Conservation (phyloP, 2,329 filamentous ascomycete genomes). For the Dothideomycetes sp. region DNA sequence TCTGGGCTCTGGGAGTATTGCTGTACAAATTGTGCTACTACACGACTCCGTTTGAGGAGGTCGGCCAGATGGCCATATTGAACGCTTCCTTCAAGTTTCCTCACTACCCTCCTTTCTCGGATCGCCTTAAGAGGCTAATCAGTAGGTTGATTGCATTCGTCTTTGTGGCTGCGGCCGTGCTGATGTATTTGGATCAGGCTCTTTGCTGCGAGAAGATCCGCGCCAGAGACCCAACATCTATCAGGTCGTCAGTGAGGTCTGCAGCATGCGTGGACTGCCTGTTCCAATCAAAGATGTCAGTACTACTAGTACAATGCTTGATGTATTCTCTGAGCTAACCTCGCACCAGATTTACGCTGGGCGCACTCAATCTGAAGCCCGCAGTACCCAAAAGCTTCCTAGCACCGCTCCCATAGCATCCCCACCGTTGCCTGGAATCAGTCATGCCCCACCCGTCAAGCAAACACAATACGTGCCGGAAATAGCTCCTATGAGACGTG, state of each 20-base stretch:
- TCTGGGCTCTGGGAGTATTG: constrained; percentile 91
- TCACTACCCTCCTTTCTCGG: constrained; percentile 78
- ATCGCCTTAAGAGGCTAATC: constrained; percentile 80
- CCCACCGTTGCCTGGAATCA: constrained; percentile 29
- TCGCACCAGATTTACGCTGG: constrained; percentile 38
- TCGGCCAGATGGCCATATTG: constrained; percentile 92
- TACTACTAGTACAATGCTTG: constrained; percentile 14
- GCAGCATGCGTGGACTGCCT: constrained; percentile 77
- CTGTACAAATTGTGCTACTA: constrained; percentile 99
- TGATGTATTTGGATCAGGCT: constrained; percentile 44
- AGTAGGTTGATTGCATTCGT: constrained; percentile 46
- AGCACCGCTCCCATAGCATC: constrained; percentile 43
- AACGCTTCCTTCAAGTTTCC: constrained; percentile 94
- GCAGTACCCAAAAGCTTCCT: constrained; percentile 51
- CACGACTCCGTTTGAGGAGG: constrained; percentile 95
- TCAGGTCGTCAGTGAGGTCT: constrained; percentile 78
- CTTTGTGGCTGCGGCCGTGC: constrained; percentile 12
- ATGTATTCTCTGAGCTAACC: constrained; percentile 19
- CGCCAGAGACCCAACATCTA: constrained; percentile 82
- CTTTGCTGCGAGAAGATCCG: constrained; percentile 82
- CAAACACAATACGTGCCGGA: constrained; percentile 71
- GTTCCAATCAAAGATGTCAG: constrained; percentile 82
- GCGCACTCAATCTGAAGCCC: constrained; percentile 55
- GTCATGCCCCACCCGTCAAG: constrained; percentile 47
- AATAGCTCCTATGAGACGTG: constrained; percentile 87